Conservation (phyloP, 2,329 filamentous ascomycete species). For the Colletotrichum destructivum region DNA sequence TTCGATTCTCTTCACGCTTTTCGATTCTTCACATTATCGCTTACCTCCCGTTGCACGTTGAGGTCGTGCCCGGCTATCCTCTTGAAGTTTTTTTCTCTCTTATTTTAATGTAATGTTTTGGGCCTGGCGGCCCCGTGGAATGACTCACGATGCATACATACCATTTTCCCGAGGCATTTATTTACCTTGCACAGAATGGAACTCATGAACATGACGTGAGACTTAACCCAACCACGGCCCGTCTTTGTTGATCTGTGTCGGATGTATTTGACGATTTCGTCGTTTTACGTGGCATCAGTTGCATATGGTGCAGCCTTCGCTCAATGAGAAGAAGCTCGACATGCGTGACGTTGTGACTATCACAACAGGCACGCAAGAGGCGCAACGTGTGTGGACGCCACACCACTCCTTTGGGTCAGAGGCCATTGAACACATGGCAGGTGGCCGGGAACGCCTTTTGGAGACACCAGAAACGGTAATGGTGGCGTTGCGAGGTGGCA, state of each 20-base stretch:
- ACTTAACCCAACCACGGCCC: neutral
- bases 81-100: neutral
- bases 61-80: neutral
- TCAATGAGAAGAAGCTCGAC: neutral
- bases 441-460: neutral
- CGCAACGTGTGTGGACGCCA: neutral
- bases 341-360: neutral
- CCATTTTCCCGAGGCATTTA: conserved; percentile 13
- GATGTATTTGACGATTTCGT: neutral
- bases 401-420: neutral
- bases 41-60: conserved; percentile 3
- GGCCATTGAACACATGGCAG: neutral
- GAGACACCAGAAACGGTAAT: neutral
- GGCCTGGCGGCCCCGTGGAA: conserved; percentile 35
- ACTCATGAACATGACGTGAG: neutral
- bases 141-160: conserved; percentile 39
- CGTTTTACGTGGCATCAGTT: neutral
- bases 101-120: conserved; percentile 40
- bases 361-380: neutral
- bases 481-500: neutral
- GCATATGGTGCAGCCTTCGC: neutral
- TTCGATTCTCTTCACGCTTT: conserved; percentile 16
- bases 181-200: too few species aligned
- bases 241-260: neutral
- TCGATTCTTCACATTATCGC: conserved; percentile 22